Percentiles rank a stretch among this genome's conserved stretches.
phyloP scores from a whole-genome alignment of 345 rosid genomes.

The Brassica cretica region DNA sequence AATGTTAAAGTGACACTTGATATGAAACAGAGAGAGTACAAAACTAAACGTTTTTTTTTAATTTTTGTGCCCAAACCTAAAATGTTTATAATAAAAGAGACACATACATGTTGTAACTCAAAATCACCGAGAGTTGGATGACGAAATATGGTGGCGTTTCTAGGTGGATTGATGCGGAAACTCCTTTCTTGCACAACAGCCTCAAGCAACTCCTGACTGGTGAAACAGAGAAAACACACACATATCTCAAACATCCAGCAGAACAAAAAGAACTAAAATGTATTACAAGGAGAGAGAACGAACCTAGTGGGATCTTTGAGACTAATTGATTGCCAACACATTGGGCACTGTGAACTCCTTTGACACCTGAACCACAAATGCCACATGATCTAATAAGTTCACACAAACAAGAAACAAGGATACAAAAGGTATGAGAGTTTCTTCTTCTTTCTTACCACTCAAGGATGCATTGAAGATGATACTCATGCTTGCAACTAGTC shows the following conservation, averaged over 20 bases:
- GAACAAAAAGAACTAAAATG: background rate
- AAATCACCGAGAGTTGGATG: constrained; percentile 97
- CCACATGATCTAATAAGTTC: background rate
- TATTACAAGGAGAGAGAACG: background rate
- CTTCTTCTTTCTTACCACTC: constrained; percentile 64
- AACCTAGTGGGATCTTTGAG: constrained; percentile 90
- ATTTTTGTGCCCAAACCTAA: background rate
- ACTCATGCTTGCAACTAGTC: constrained; percentile 89
- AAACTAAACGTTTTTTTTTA: too few relatives aligned
- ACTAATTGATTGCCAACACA: constrained; percentile 95
- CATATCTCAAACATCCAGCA: background rate
- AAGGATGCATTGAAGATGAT: constrained; percentile 95
- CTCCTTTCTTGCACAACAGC: constrained; percentile 83
- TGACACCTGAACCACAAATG: constrained; percentile 65
- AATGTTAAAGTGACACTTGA: too few relatives aligned
- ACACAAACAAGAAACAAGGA: background rate
- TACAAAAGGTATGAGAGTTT: background rate
- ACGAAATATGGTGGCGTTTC: constrained; percentile 86
- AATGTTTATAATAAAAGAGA: constrained; percentile 17
- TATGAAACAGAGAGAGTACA: too few relatives aligned
- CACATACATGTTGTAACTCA: constrained; percentile 85
- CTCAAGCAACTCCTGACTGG: constrained; percentile 66
- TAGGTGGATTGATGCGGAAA: constrained; percentile 67
- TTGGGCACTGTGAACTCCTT: constrained; percentile 97
- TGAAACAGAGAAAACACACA: background rate